Evolutionary conservation across 257 asterid genomes (phyloP), one percentile per base, ranked within the genome.

Genomic region (Thymus mandschuricus): DNA sequence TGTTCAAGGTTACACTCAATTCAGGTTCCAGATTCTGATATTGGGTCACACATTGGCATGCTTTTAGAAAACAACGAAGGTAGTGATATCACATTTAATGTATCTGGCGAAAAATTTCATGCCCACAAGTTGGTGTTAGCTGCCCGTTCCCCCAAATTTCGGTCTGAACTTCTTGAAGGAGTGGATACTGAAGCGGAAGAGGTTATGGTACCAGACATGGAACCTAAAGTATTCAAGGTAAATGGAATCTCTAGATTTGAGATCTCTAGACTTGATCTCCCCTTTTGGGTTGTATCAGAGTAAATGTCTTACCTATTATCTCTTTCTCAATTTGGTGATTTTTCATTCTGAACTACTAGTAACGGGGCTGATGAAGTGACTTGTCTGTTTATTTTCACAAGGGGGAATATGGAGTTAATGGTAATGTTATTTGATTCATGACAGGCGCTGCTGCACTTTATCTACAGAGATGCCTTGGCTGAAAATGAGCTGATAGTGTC

Each of bases 41-140:
- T 94, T 54, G 98, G 97, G 49, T 79, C 90, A 52, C 86, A 94
- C 75, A 86, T 94, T 76, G 98, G 96, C 48, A 79, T 68, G 79
- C 94, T 94, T 31, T 81, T 94, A 80, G 97, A 94, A 70, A 87
- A 82, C 76, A 84, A 74, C 85, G 97, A 94, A 66, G 97, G 96
- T 72, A 80, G 92, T 60, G 98, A 94, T 85, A 72, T 94, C 77
- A 68, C 76, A 78, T 94, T 91, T 79, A 78, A 77, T 74, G 96
- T 94, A 52, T 75, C 87, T 70, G 96, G 96, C 56, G 97, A 89
- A 78, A 94, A 76, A 76, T 91, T 91, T 77, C 84, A 77, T 76
- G 97, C 97, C 76, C 99, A 95, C 79, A 95, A 88, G 77, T 80
- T 95, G 86, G 98, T 95, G 41, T 83, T 95, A 78, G 92, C 98